These are phyloP conservation scores for Nothophoma quercina DNA, from an alignment of 2,329 filamentous ascomycete genomes.

Conservation along the genomic window DNA sequence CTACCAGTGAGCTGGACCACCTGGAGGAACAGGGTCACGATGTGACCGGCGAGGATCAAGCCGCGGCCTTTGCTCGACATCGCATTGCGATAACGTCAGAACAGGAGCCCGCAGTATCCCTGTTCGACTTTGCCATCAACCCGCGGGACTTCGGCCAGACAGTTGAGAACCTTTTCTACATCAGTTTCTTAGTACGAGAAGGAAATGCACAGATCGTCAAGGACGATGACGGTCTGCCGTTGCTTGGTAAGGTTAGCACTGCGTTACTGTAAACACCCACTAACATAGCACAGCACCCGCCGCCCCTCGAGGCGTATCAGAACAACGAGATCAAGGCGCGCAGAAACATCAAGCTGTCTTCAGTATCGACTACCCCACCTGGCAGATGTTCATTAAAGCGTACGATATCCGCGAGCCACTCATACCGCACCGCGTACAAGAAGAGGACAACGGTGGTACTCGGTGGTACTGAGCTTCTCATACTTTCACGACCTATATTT, in stretches of 20 bases:
- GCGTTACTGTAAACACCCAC: not conserved
- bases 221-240: slow-evolving; percentile 78
- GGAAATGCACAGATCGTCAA: slow-evolving; percentile 76
- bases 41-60: slow-evolving; percentile 46
- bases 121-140: slow-evolving; percentile 90
- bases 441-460: slow-evolving; percentile 30
- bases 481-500: not conserved
- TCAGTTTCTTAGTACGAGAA: slow-evolving; percentile 92
- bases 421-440: slow-evolving; percentile 75
- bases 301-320: slow-evolving; percentile 58
- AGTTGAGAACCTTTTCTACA: slow-evolving; percentile 95
- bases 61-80: slow-evolving; percentile 68
- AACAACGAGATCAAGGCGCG: slow-evolving; percentile 63
- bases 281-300: slow-evolving; percentile 48
- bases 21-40: no score
- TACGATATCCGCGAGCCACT: slow-evolving; percentile 81
- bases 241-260: slow-evolving; percentile 69
- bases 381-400: slow-evolving; percentile 77
- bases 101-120: slow-evolving; percentile 69
- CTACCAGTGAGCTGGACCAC: slow-evolving; percentile 48
- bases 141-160: slow-evolving; percentile 91
- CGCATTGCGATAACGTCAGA: slow-evolving; percentile 66
- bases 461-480: slow-evolving; percentile 5
- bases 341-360: slow-evolving; percentile 81
- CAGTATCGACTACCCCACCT: slow-evolving; percentile 83